Evolutionary conservation across 2,329 filamentous ascomycete species (phyloP), one percentile per base, ranked within the genome.

Genomic region (Biscogniauxia marginata): DNA sequence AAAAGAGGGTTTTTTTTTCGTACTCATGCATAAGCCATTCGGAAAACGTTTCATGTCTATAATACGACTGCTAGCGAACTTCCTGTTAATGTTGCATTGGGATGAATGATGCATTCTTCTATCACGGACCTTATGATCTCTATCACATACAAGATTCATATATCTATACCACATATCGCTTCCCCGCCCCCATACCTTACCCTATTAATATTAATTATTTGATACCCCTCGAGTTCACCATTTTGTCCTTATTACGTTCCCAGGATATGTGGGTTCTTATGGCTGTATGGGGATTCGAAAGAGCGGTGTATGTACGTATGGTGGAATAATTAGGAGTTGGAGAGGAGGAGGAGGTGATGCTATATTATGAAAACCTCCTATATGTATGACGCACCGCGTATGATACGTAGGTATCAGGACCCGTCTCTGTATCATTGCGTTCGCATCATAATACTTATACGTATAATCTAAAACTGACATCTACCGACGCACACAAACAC

Each of bases 161-260:
- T 53, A 58, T 43, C 55, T 9, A 44, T 44, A n/a, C n/a, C n/a
- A n/a, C n/a, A n/a, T n/a, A n/a, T n/a, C n/a, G n/a, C n/a, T n/a
- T n/a, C n/a, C n/a, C n/a, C n/a, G n/a, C n/a, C n/a, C n/a, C n/a
- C n/a, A n/a, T n/a, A n/a, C 50, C 19, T 52, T 43, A 53, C 18
- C 20, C 48, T 18, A 45, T 50, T 57, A 55, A 56, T 61, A 54
- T 22, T 57, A 58, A 56, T 53, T 24, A 1, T 16, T 56, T 52
- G 56, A 63, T 61, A 58, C 53, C 54, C 54, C 7, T 21, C 9
- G 39, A 16, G 3, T 43, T 20, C 3, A 5, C 21, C 23, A 16
- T 46, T 19, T 13, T 46, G n/a, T 50, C 4, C 3, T 3, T 23
- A 21, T 21, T 18, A 46, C 13, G 19, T 46, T 46, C 18, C 18